Conservation (phyloP, 306 rosid species). For the Senna siamea region DNA sequence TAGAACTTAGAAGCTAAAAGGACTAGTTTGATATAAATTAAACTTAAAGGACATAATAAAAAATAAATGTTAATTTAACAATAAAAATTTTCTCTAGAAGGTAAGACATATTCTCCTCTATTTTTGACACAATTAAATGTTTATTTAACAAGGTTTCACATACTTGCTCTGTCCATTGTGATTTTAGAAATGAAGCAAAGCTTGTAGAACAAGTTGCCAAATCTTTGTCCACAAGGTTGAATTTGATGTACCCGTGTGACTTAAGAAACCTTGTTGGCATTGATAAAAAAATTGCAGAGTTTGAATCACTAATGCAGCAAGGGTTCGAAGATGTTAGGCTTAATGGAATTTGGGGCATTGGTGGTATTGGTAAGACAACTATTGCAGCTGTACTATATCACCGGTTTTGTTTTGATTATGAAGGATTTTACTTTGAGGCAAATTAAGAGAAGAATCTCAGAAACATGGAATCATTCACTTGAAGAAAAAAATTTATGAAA, state of each 20-base stretch:
- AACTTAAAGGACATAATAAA: background rate
- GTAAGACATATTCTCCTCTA: too few species aligned
- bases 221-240: background rate
- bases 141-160: background rate
- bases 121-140: background rate
- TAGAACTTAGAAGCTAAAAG: too few species aligned
- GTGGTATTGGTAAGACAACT: slow-evolving; percentile 5
- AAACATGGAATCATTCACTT: slow-evolving; percentile 1
- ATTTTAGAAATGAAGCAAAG: background rate
- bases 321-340: background rate
- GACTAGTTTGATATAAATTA: too few species aligned
- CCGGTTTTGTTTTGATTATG: background rate
- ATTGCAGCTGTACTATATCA: background rate
- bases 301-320: background rate
- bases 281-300: background rate
- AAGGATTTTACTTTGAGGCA: background rate
- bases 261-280: background rate
- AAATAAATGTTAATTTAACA: too few species aligned
- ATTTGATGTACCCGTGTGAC: background rate
- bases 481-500: slow-evolving; percentile 5
- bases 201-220: background rate
- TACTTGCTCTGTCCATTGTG: background rate
- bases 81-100: too few species aligned
- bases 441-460: background rate
- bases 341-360: slow-evolving; percentile 5